Evolutionary conservation across 1,284 basidiomycete genomes (phyloP).

Genomic region (Ganoderma lucidum): DNA sequence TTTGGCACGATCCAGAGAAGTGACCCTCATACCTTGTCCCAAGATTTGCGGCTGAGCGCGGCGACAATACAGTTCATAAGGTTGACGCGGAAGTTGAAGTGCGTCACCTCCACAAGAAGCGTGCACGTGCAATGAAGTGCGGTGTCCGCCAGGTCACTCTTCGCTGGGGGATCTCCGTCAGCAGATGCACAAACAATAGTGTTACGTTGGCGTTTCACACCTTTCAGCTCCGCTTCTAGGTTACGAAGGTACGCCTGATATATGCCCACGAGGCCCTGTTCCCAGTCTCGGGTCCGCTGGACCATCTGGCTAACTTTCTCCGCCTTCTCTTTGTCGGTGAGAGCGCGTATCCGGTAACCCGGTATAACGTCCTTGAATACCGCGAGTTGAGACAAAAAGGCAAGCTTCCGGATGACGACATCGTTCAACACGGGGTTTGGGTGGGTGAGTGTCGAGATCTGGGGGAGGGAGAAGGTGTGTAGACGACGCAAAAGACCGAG

Average conservation of each 20-base stretch:
- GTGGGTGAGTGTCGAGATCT: slow-evolving; percentile 73
- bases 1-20: slow-evolving; percentile 18
- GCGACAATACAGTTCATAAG: slow-evolving; percentile 90
- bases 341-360: slow-evolving; percentile 86
- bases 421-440: slow-evolving; percentile 81
- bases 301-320: slow-evolving; percentile 98
- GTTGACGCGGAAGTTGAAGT: slow-evolving; percentile 98
- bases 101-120: slow-evolving; percentile 83
- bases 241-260: slow-evolving; percentile 91
- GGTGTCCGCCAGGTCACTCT: slow-evolving; percentile 74
- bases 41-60: slow-evolving; percentile 84
- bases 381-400: slow-evolving; percentile 91
- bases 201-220: slow-evolving; percentile 49
- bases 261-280: slow-evolving; percentile 91
- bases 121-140: slow-evolving; percentile 90
- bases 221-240: slow-evolving; percentile 89
- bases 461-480: slow-evolving; percentile 82
- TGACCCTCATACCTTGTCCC: slow-evolving; percentile 75
- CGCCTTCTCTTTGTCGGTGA: slow-evolving; percentile 90
- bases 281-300: slow-evolving; percentile 90
- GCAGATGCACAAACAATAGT: slow-evolving; percentile 12
- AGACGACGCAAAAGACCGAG: slow-evolving; percentile 87
- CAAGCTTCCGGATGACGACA: slow-evolving; percentile 84
- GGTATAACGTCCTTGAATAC: slow-evolving; percentile 98
- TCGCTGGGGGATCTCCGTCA: slow-evolving; percentile 56